Base-by-base conservation (phyloP, 352 stramenopile species). In the Pseudoperonospora humuli region DNA sequence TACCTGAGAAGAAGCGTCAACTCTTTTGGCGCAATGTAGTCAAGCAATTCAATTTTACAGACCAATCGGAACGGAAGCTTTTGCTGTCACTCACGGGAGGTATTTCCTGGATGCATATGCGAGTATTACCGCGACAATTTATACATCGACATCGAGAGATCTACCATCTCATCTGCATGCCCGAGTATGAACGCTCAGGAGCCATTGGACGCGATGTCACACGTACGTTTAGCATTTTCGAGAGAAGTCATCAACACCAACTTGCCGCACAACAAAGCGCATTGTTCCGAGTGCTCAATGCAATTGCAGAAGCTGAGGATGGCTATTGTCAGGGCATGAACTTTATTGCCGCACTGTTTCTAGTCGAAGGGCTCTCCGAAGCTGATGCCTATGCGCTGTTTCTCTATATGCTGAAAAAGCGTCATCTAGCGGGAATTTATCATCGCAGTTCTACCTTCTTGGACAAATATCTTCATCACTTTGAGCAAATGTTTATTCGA, bases 281-380 rank as follows among this genome's bases (percentile, higher is more conserved):
- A 14, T 39, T 93, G 0, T 85, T 86, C 19, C 76, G 78, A 27
- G 81, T 93, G 11, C 50, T 93, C 1, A 93, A 86, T n/a, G 81
- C 78, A 4, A 72, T 93, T 28, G 57, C 78, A 1, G 70, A 89
- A 34, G 79, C 76, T 2, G 81, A 93, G 42, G 67, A 84, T 39
- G 78, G 74, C 5, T 93, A 93, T 41, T 93, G 81, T 45, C 81
- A 93, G 31, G 81, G 81, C 4, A 93, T 93, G 81, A 93, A 93
- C 61, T 93, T 93, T 43, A 90, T 93, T 46, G 81, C 79, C 0
- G 81, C 76, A 13, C 50, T 93, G 3, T 91, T 93, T 34, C 69
- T 93, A 8, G 81, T 91, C 5, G 72, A 90, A 70, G 81, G 76
- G 0, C 45, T 93, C 10, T 65, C 76, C 2, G 81, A 93, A 55